Percentiles rank a stretch among this genome's conserved stretches.
Evolutionary conservation across 495 filamentous ascomycete species (phyloP).

Genomic region (Penicillium riverlandense): DNA sequence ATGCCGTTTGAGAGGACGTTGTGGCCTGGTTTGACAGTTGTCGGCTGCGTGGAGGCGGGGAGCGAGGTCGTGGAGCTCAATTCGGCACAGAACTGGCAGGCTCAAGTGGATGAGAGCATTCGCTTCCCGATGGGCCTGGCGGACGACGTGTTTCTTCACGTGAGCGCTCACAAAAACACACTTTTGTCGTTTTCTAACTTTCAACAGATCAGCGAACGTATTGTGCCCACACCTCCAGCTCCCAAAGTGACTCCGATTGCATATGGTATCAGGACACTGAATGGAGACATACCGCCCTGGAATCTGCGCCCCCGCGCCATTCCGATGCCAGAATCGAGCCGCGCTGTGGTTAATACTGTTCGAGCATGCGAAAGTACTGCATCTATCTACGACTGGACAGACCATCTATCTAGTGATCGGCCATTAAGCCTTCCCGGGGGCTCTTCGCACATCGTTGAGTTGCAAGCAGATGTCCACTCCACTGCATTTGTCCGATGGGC

Average conservation of each 20-base stretch:
- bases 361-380: slow-evolving; percentile 16
- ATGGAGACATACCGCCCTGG: slow-evolving; percentile 32
- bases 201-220: slow-evolving; percentile 28
- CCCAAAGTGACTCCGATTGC: slow-evolving; percentile 6
- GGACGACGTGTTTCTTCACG: slow-evolving; percentile 35
- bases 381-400: slow-evolving; percentile 10
- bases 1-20: slow-evolving; percentile 31
- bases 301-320: slow-evolving; percentile 22
- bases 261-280: slow-evolving; percentile 24
- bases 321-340: slow-evolving; percentile 23
- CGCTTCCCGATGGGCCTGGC: slow-evolving; percentile 26
- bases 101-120: slow-evolving; percentile 17
- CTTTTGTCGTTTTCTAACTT: not conserved
- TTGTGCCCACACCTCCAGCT: slow-evolving; percentile 4
- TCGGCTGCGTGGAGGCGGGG: slow-evolving; percentile 15
- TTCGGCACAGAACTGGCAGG: slow-evolving; percentile 15
- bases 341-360: slow-evolving; percentile 8
- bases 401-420: slow-evolving; percentile 2
- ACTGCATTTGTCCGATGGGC: slow-evolving; percentile 29
- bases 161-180: slow-evolving; percentile 4
- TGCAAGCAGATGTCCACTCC: slow-evolving; percentile 29
- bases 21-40: slow-evolving; percentile 25
- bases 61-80: slow-evolving; percentile 11
- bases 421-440: slow-evolving; percentile 10
- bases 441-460: slow-evolving; percentile 23